A percentile compares a stretch with the other conserved stretches of the same genome.
Conservation (phyloP, 305 asterid genomes). For the Vinca major region DNA sequence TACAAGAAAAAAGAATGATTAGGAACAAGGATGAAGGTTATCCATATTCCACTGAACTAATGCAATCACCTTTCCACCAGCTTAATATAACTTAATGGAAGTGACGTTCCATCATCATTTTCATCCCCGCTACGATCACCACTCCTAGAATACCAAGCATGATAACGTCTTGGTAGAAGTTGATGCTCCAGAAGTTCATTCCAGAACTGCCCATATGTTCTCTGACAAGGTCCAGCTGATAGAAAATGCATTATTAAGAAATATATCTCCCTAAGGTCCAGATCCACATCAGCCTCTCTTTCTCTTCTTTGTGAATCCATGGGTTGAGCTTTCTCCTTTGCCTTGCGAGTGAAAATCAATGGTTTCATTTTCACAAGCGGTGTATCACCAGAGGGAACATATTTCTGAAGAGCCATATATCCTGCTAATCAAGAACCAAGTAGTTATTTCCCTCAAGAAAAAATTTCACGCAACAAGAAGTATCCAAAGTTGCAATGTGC, state of each 20-base stretch:
- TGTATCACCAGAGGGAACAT: constrained; percentile 43
- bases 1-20: too few relatives aligned
- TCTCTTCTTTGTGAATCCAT: constrained; percentile 42
- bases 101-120: constrained; percentile 85
- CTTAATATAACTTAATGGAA: constrained; percentile 69
- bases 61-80: constrained; percentile 70
- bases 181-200: constrained; percentile 96
- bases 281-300: constrained; percentile 50
- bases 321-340: constrained; percentile 51
- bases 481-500: neutral
- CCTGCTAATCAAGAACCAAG: constrained; percentile 31
- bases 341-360: constrained; percentile 52
- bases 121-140: constrained; percentile 67
- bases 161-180: constrained; percentile 95
- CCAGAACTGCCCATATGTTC: constrained; percentile 88
- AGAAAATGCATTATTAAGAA: constrained; percentile 95
- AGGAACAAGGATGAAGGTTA: too few relatives aligned
- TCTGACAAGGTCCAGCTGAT: constrained; percentile 92
- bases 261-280: constrained; percentile 82
- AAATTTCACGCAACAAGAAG: constrained; percentile 9
- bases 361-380: constrained; percentile 55
- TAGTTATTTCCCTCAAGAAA: neutral
- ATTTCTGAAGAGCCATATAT: constrained; percentile 78
- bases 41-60: neutral
- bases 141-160: constrained; percentile 91